Percentiles rank a stretch among this genome's conserved stretches.
Evolutionary conservation across 2,329 filamentous ascomycete genomes (phyloP).

Genomic region (Epichloe scottii): DNA sequence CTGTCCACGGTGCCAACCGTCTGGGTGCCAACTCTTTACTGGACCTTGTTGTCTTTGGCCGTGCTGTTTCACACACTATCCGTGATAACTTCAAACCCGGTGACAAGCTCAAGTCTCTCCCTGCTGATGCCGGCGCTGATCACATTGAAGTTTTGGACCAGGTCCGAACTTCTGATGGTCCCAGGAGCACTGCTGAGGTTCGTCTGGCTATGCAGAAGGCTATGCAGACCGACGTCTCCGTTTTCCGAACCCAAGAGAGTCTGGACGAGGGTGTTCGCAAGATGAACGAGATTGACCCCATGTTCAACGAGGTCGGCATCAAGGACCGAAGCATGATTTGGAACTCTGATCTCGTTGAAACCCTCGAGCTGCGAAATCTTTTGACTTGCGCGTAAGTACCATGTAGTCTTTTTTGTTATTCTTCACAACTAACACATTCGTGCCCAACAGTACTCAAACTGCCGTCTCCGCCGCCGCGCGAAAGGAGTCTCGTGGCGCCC

Average conservation of each 20-base stretch:
- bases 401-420: background rate
- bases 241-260: conserved; percentile 90
- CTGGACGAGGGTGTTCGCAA: conserved; percentile 86
- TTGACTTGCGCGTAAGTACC: conserved; percentile 86
- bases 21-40: conserved; percentile 96
- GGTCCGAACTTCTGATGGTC: conserved; percentile 69
- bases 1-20: conserved; percentile 95
- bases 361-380: conserved; percentile 86
- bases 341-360: conserved; percentile 96
- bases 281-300: conserved; percentile 72
- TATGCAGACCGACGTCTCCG: conserved; percentile 94
- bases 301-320: conserved; percentile 74
- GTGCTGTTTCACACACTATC: conserved; percentile 94
- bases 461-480: conserved; percentile 81
- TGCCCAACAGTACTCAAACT: conserved; percentile 59
- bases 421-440: background rate
- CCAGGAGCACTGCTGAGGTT: conserved; percentile 80
- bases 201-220: conserved; percentile 91
- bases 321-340: conserved; percentile 99
- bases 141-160: conserved; percentile 79
- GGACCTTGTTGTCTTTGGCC: conserved; percentile 93
- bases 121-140: conserved; percentile 77
- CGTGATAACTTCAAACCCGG: conserved; percentile 86
- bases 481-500: conserved; percentile 94
- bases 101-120: conserved; percentile 62